Evolutionary conservation across 2,329 filamentous ascomycete species (phyloP), one percentile per base, ranked within the genome.

Genomic region (Fusarium sororula): DNA sequence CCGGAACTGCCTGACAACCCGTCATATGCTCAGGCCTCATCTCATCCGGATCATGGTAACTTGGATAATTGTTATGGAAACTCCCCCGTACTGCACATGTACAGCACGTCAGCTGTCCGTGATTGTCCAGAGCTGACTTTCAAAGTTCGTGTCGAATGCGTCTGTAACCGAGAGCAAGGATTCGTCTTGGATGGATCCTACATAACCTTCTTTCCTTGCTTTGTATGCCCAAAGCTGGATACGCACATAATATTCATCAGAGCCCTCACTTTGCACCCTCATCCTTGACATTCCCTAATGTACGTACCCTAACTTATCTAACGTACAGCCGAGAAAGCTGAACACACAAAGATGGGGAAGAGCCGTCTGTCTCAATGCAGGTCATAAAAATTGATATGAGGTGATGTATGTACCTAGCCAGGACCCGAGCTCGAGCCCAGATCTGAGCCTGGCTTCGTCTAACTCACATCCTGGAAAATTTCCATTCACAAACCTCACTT

Each of bases 401-500:
- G 45, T 50, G 38, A 63, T 62, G 30, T 59, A 38, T 51, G 32
- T 38, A 30, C 56, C 42, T 50, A 66, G 53, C 37, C 53, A 51
- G 51, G 39, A 53, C 51, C 37, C 39, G 63, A 65, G 73, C 75
- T 75, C 58, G 54, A 73, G 68, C 75, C 71, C 47, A 66, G 74
- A 65, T 53, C 56, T 69, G 66, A 76, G 67, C 66, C 69, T 48
- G 55, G 42, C 47, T 50, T 68, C 48, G 26, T 51, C 54, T 48
- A 48, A 48, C 26, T 48, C 42, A 37, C 32, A 75, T 58, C 71
- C 71, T 72, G 44, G 62, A 55, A 50, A 42, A 50, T 63, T 61
- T 59, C 47, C 55, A 55, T 41, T 63, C 63, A 51, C 53, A 68
- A 55, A 62, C 48, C 64, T 65, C 61, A 56, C 56, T 58, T 61